Conservation (phyloP, 257 asterid genomes). For the Solanum medicagineum region DNA sequence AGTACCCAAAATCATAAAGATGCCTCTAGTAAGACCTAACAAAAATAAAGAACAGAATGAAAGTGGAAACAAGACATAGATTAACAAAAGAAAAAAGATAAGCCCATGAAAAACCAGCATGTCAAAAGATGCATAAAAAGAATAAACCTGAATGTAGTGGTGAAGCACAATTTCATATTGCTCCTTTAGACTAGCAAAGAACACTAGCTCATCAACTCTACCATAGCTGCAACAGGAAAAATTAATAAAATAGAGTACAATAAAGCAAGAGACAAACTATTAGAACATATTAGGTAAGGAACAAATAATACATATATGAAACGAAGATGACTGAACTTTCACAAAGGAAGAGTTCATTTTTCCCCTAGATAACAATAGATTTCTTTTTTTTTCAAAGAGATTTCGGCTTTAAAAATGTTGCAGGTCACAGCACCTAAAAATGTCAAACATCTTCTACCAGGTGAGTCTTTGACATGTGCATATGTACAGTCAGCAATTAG, state of each 20-base stretch:
- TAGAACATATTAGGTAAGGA: background rate
- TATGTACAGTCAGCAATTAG: background rate
- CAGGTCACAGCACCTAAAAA: background rate
- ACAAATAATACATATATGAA: background rate
- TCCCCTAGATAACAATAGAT: background rate
- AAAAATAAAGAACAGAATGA: background rate
- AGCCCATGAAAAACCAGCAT: background rate
- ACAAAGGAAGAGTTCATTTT: background rate
- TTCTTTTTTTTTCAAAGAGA: background rate
- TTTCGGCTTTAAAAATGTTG: background rate
- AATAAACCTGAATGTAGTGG: slow-evolving; percentile 86
- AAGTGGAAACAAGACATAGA: background rate
- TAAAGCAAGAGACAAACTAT: background rate
- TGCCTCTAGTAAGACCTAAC: background rate
- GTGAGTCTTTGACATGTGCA: background rate
- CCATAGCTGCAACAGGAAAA: slow-evolving; percentile 59
- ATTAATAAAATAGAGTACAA: background rate
- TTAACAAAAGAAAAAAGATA: background rate
- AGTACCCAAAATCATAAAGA: background rate
- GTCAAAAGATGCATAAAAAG: slow-evolving; percentile 3
- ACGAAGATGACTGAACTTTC: background rate
- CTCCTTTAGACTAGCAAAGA: slow-evolving; percentile 95
- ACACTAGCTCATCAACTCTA: slow-evolving; percentile 93
- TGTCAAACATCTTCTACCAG: background rate
- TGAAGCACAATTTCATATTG: slow-evolving; percentile 83